Conservation (phyloP, 129 eudicot species). For the Flaveria bidentis region DNA sequence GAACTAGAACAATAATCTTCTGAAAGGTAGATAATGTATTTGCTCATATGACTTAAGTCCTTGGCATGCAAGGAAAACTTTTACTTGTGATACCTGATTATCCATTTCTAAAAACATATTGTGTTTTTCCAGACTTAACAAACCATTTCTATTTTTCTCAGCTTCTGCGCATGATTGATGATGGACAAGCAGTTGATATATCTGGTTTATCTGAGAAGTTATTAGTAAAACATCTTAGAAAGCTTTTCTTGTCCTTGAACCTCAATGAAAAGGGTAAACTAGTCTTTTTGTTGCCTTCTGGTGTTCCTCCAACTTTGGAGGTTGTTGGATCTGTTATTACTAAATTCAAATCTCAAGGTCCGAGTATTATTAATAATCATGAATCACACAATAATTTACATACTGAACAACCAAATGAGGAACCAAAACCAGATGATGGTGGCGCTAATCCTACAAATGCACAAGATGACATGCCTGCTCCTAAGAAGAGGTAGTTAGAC, state of each 20-base stretch:
- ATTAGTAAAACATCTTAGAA: constrained; percentile 65
- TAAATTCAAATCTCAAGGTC: constrained; percentile 40
- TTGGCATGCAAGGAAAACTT: background rate
- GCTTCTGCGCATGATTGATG: constrained; percentile 93
- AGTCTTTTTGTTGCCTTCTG: constrained; percentile 70
- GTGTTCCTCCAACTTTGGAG: constrained; percentile 70
- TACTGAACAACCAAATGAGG: constrained; percentile 38
- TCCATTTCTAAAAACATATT: background rate
- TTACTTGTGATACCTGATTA: background rate
- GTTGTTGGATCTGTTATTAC: constrained; percentile 70
- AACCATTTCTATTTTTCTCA: constrained; percentile 24
- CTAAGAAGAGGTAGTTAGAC: constrained; percentile 54
- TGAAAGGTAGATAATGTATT: constrained; percentile 1
- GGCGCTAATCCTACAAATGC: constrained; percentile 35
- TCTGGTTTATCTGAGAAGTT: constrained; percentile 81
- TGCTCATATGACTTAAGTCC: background rate
- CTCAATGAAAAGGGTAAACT: constrained; percentile 74
- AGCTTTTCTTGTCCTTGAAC: constrained; percentile 72
- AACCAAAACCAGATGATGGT: constrained; percentile 30
- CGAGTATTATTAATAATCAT: constrained; percentile 29
- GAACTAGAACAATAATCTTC: background rate
- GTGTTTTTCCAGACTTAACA: constrained; percentile 9
- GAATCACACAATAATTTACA: constrained; percentile 32
- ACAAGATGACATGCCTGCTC: constrained; percentile 49
- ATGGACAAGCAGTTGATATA: constrained; percentile 99